phyloP scores from a whole-genome alignment of 2,329 filamentous ascomycete species.

The Penicillium sclerotigenum region DNA sequence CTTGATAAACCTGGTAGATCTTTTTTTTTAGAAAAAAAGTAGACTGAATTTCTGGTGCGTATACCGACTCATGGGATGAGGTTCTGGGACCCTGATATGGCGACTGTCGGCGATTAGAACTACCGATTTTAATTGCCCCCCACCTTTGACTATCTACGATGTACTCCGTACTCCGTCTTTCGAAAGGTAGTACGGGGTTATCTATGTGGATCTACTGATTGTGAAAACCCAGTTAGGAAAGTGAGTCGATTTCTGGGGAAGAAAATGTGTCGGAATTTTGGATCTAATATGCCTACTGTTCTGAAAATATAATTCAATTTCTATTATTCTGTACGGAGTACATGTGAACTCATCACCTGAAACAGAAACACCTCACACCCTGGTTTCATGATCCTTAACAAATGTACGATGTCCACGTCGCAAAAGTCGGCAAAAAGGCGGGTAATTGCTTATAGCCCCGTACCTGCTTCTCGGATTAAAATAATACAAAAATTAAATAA shows the following conservation, averaged over 20 bases:
- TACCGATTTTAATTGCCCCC: background rate
- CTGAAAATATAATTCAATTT: background rate
- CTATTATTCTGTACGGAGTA: background rate
- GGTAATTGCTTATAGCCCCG: constrained; percentile 11
- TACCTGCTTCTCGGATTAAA: background rate
- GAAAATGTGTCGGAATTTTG: constrained; percentile 2
- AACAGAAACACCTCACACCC: constrained; percentile 8
- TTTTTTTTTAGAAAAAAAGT: background rate
- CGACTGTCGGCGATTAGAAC: background rate
- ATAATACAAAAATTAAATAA: background rate
- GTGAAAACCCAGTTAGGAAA: constrained; percentile 3
- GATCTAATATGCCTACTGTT: constrained; percentile 4
- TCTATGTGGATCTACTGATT: background rate
- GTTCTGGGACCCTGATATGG: background rate
- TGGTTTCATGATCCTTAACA: background rate
- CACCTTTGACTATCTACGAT: background rate
- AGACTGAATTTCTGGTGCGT: background rate
- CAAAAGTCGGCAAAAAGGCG: constrained; percentile 22
- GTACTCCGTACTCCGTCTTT: background rate
- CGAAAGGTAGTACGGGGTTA: background rate
- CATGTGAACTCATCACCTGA: constrained; percentile 11
- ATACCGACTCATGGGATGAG: background rate
- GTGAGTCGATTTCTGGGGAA: constrained; percentile 9
- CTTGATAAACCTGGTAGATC: constrained; percentile 13
- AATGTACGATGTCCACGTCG: background rate